These are phyloP conservation scores for Plasmodium relictum DNA, from an alignment of 169 alveolate genomes.

Conservation along the genomic window DNA sequence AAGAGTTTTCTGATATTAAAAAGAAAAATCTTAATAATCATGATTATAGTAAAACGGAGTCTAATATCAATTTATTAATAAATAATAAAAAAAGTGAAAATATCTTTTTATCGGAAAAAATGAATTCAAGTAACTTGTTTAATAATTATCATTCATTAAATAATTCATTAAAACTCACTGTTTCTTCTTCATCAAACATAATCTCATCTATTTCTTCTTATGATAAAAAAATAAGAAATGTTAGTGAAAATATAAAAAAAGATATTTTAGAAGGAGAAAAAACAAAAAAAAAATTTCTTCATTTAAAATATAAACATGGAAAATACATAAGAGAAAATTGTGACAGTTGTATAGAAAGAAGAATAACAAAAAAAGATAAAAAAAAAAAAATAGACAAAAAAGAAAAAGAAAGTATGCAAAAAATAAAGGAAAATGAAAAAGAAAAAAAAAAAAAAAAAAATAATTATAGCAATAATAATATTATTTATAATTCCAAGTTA, in stretches of 20 bases:
- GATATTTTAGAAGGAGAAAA: not conserved
- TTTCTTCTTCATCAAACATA: constrained; percentile 29
- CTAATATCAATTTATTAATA: too few species aligned
- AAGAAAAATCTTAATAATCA: too few species aligned
- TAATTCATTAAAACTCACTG: constrained; percentile 1
- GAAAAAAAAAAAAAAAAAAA: not conserved
- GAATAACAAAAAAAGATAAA: not conserved
- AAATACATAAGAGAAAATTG: not conserved
- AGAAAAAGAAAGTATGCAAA: not conserved
- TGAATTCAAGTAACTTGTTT: not conserved
- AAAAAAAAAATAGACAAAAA: not conserved
- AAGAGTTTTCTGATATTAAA: too few species aligned
- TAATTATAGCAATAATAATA: not conserved
- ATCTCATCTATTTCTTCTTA: constrained; percentile 58
- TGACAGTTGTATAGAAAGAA: not conserved
- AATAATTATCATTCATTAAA: not conserved
- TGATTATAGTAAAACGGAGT: too few species aligned
- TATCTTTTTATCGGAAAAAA: not conserved
- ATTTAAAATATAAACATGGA: not conserved
- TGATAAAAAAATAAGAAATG: not conserved
- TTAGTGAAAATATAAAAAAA: not conserved
- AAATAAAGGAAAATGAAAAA: not conserved
- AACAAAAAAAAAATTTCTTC: not conserved
- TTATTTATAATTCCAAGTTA: not conserved
- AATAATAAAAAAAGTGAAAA: too few species aligned